Conservation (phyloP, 2,329 filamentous ascomycete species). For the Aspergillus bombycis region DNA sequence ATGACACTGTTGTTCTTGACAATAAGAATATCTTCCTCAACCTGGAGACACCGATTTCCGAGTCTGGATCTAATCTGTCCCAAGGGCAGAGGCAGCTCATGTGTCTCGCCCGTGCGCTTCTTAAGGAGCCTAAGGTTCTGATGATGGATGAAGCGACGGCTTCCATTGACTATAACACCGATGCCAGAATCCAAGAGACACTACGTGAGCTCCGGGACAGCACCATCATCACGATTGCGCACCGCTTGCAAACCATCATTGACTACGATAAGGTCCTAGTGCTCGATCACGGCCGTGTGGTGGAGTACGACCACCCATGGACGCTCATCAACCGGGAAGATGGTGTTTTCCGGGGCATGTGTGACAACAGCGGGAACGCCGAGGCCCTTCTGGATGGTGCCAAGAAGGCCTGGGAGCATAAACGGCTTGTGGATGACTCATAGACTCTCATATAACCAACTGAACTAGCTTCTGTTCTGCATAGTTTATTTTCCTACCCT, state of each 20-base stretch:
- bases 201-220: conserved; percentile 84
- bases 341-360: conserved; percentile 69
- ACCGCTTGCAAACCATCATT: conserved; percentile 92
- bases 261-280: conserved; percentile 98
- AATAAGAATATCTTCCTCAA: conserved; percentile 97
- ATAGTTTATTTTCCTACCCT: conserved; percentile 4
- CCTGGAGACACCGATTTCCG: conserved; percentile 78
- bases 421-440: conserved; percentile 50
- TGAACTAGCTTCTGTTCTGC: conserved; percentile 8
- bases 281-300: conserved; percentile 81
- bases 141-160: conserved; percentile 99
- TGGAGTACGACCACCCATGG: conserved; percentile 90
- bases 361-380: conserved; percentile 68
- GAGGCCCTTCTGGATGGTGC: conserved; percentile 61
- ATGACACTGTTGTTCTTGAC: conserved; percentile 48
- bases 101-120: conserved; percentile 87
- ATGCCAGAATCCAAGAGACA: conserved; percentile 93
- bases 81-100: conserved; percentile 95
- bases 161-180: conserved; percentile 94
- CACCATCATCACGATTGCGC: conserved; percentile 95
- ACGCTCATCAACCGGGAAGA: conserved; percentile 73
- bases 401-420: conserved; percentile 51
- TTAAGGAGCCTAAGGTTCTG: conserved; percentile 89
- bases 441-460: conserved; percentile 27
- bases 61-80: conserved; percentile 91